Percentiles rank a stretch among this genome's conserved stretches.
Conservation (phyloP, 257 asterid species). For the Petunia axillaris region DNA sequence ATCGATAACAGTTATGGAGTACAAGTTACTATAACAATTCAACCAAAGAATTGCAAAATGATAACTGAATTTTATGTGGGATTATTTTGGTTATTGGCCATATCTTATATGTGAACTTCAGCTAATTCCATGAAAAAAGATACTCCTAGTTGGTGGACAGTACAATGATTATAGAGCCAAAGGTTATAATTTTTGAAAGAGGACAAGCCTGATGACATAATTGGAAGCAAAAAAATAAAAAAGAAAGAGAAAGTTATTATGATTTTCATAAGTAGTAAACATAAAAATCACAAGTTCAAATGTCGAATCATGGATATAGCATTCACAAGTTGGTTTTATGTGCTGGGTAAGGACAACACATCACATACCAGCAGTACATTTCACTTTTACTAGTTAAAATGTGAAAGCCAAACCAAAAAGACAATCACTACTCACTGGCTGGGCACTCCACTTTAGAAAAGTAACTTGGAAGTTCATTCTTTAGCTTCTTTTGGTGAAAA, state of each 20-base stretch:
- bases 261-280: too few relatives aligned
- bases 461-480: constrained; percentile 19
- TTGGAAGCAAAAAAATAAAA: not conserved
- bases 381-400: too few relatives aligned
- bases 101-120: not conserved
- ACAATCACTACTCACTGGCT: constrained; percentile 15
- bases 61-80: not conserved
- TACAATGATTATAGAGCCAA: not conserved
- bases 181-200: not conserved
- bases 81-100: not conserved
- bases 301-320: not conserved
- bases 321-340: not conserved
- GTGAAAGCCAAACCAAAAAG: constrained; percentile 26
- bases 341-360: constrained; percentile 7
- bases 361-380: not conserved
- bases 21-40: too few relatives aligned
- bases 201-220: not conserved
- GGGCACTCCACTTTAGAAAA: constrained; percentile 9
- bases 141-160: not conserved
- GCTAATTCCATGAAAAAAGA: not conserved
- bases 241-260: not conserved
- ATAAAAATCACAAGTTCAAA: not conserved
- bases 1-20: too few relatives aligned
- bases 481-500: not conserved
- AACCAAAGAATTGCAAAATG: not conserved